Base-by-base conservation (phyloP, 2,329 filamentous ascomycete species). In the Monilinia fructicola region DNA sequence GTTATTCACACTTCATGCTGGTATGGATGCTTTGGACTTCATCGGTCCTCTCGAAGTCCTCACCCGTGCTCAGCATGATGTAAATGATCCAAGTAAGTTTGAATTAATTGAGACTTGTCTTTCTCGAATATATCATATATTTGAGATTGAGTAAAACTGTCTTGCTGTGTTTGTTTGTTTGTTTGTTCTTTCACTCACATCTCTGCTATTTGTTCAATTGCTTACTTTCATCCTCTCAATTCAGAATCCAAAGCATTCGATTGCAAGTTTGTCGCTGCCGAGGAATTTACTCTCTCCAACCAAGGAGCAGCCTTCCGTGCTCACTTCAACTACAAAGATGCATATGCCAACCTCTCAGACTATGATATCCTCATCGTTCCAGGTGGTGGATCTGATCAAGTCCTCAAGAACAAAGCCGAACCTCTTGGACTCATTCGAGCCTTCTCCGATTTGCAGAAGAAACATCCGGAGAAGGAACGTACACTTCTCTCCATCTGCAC, bases 401-500 rank as follows among this genome's bases (percentile, higher is more conserved):
- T 92, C 69, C 79, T 93, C 75, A 87, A 91, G 78, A 79, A 83
- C 75, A 89, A 90, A 76, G 78, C 82, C 63, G 86, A 92, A 77
- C 90, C 90, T 31, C 82, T 93, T 69, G 80, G 82, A 69, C 82
- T 94, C 76, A 91, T 95, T 82, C 84, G 85, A 73, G 88, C 89
- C 75, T 95, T 89, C 79, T 85, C 89, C 70, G 89, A 93, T 76
- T 82, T 94, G 67, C 91, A 95, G 81, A 87, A 91, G 82, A 87
- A 86, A 74, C 90, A 93, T 73, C 90, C 91, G 16, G 83, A 83
- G 74, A 90, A 90, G 74, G 92, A 96, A 82, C 90, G 92, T 73
- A 93, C 91, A 60, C 82, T 95, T 74, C 81, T 95, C 72, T 91
- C 90, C 72, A 82, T 96, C 78, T 93, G 90, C 82, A 92, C 90